Percentiles rank a stretch among this genome's conserved stretches.
Conservation (phyloP, 495 filamentous ascomycete species). For the Trichoderma asperelloides region DNA sequence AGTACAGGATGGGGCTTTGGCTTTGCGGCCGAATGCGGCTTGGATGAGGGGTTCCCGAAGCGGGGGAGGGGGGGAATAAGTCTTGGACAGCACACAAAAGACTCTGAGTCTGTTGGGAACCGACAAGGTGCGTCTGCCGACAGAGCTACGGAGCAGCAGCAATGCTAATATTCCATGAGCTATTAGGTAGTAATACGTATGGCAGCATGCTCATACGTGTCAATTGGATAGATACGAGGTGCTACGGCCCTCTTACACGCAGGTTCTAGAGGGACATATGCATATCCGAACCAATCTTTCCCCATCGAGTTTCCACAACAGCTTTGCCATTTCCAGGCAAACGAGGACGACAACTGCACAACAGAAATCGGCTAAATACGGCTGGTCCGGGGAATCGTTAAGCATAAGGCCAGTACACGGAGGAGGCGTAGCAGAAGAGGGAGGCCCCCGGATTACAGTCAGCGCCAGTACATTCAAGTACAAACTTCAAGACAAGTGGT, state of each 20-base stretch:
- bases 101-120: background rate
- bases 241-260: background rate
- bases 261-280: background rate
- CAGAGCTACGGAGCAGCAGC: too few relatives aligned
- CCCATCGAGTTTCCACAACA: background rate
- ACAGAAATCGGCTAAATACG: conserved; percentile 3
- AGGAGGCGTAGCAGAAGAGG: background rate
- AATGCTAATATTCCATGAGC: too few relatives aligned
- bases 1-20: background rate
- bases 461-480: background rate
- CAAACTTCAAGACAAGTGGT: background rate
- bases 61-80: background rate
- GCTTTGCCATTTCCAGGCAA: background rate
- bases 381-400: conserved; percentile 8
- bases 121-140: background rate
- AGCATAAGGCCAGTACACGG: background rate
- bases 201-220: background rate
- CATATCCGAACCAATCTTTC: background rate
- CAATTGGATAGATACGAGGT: background rate
- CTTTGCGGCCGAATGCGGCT: background rate
- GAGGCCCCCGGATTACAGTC: background rate
- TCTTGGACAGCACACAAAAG: background rate
- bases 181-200: too few relatives aligned
- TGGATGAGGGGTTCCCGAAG: background rate
- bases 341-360: background rate